phyloP scores from a whole-genome alignment of 148 eudicot genomes.

The Chenopodium berlandieri region DNA sequence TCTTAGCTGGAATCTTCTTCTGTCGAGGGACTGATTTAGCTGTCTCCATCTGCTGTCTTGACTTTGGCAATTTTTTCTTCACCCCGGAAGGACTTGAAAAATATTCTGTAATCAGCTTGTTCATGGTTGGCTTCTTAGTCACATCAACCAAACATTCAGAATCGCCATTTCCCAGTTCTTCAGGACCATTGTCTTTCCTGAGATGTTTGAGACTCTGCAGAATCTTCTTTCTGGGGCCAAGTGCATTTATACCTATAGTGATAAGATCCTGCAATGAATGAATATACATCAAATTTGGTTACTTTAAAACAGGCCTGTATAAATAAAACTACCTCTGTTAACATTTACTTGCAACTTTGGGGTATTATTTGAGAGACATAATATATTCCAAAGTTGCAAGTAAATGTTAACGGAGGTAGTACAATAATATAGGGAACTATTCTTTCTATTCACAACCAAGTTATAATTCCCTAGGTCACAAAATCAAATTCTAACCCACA shows the following conservation, averaged over 20 bases:
- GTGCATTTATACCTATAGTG: constrained; percentile 77
- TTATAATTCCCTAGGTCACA: too few relatives aligned
- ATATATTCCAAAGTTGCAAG: neutral
- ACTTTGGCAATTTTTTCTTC: constrained; percentile 28
- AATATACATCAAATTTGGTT: constrained; percentile 5
- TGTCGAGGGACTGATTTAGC: constrained; percentile 29
- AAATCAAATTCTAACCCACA: too few relatives aligned
- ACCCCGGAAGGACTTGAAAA: constrained; percentile 49
- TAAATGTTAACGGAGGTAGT: too few relatives aligned
- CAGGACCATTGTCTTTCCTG: constrained; percentile 30
- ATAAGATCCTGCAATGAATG: constrained; percentile 60
- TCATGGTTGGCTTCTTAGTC: constrained; percentile 40
- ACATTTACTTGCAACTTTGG: too few relatives aligned
- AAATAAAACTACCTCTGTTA: neutral
- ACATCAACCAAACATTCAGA: constrained; percentile 28
- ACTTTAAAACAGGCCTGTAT: neutral
- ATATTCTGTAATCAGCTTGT: constrained; percentile 78
- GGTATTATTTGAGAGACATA: too few relatives aligned
- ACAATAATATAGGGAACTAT: neutral
- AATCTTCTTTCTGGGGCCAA: constrained; percentile 93
- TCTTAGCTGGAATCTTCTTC: constrained; percentile 23
- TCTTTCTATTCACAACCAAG: neutral
- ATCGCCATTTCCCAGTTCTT: constrained; percentile 32
- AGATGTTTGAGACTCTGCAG: constrained; percentile 63
- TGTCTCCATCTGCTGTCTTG: constrained; percentile 34